A percentile compares a stretch with the other conserved stretches of the same genome.
Evolutionary conservation across 257 asterid species (phyloP).

Genomic region (Pogostemon cablin): DNA sequence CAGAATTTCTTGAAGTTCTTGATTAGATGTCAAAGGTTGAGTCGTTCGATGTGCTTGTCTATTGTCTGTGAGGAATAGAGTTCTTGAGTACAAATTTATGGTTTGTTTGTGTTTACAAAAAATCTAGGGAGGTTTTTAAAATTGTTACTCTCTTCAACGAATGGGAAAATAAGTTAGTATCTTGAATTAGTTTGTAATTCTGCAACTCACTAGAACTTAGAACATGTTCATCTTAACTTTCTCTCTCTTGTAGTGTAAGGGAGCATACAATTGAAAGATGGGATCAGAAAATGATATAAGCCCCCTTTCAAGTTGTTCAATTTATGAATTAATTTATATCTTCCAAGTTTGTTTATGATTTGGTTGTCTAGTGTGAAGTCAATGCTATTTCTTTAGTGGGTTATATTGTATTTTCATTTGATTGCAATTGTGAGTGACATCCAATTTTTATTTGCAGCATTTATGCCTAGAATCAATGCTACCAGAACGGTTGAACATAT

Average conservation of each 20-base stretch:
- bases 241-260: no score
- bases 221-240: background rate
- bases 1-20: background rate
- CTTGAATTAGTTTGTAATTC: background rate
- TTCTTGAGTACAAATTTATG: background rate
- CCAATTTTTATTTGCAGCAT: conserved; percentile 58
- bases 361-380: background rate
- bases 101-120: background rate
- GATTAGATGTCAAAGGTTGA: background rate
- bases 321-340: no score
- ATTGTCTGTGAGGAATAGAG: background rate
- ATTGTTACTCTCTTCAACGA: background rate
- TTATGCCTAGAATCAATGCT: conserved; percentile 76
- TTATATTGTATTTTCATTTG: background rate
- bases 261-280: no score
- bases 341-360: background rate
- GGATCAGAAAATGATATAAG: no score
- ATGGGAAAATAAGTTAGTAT: no score
- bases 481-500: conserved; percentile 59
- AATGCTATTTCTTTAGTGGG: background rate
- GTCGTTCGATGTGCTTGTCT: no score
- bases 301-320: no score
- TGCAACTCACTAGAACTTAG: background rate
- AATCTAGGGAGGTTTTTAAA: conserved; percentile 20
- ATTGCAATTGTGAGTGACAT: conserved; percentile 21